Conservation (phyloP, 179 eudicot genomes). For the Beta macrorhiza region DNA sequence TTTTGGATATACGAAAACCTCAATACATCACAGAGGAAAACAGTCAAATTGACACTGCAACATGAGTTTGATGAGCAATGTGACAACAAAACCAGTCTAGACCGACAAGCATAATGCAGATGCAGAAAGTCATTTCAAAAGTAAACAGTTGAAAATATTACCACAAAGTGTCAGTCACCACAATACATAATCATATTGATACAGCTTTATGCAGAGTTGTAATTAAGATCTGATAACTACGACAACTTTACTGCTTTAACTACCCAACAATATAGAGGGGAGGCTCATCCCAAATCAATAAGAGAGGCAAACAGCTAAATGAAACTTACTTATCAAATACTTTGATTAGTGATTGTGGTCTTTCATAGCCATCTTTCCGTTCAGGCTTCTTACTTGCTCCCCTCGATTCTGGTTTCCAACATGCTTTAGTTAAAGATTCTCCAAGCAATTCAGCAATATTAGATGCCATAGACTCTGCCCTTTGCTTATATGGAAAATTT, state of each 20-base stretch:
- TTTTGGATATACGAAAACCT: not conserved
- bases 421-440: slow-evolving; percentile 61
- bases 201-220: not conserved
- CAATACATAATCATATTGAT: not conserved
- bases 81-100: not conserved
- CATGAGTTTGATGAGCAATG: no score
- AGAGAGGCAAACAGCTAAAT: slow-evolving; percentile 5
- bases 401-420: slow-evolving; percentile 82
- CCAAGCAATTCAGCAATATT: slow-evolving; percentile 71
- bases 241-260: not conserved
- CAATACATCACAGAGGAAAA: not conserved
- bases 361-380: slow-evolving; percentile 55
- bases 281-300: not conserved
- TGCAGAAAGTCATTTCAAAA: not conserved
- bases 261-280: not conserved
- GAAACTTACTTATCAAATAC: slow-evolving; percentile 47
- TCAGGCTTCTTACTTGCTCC: slow-evolving; percentile 38
- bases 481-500: slow-evolving; percentile 62
- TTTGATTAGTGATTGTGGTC: slow-evolving; percentile 64
- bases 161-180: not conserved
- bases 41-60: not conserved
- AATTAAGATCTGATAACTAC: not conserved
- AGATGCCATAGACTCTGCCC: slow-evolving; percentile 79
- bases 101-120: not conserved
- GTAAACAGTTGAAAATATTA: not conserved